Conservation (phyloP, 495 filamentous ascomycete species). For the Parathielavia hyrcaniae region DNA sequence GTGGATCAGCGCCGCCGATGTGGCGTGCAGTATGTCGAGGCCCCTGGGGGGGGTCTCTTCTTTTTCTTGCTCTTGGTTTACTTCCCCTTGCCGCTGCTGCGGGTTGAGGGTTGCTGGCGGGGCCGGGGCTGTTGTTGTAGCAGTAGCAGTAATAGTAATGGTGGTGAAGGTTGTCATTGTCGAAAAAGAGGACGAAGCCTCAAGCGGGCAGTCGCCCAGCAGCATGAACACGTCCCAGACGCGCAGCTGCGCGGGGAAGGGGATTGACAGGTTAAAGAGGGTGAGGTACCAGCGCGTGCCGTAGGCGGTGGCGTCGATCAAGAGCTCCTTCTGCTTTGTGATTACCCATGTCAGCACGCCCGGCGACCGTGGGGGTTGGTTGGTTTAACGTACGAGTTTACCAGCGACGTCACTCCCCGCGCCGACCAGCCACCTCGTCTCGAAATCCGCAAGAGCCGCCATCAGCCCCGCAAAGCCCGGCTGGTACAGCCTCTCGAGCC, state of each 20-base stretch:
- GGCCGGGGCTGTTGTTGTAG: neutral
- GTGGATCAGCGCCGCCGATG: slow-evolving; percentile 84
- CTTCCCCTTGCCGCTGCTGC: neutral
- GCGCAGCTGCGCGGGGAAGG: slow-evolving; percentile 92
- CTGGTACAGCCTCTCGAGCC: slow-evolving; percentile 76
- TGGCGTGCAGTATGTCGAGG: slow-evolving; percentile 86
- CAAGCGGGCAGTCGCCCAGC: slow-evolving; percentile 61
- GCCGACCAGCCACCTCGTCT: slow-evolving; percentile 71
- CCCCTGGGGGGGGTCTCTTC: slow-evolving; percentile 38
- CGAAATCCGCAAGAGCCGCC: slow-evolving; percentile 80
- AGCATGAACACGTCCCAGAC: slow-evolving; percentile 99
- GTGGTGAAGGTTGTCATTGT: slow-evolving; percentile 19
- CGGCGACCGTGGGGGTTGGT: neutral
- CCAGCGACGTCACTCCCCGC: slow-evolving; percentile 63
- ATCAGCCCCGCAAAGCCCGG: slow-evolving; percentile 83
- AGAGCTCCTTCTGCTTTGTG: slow-evolving; percentile 58
- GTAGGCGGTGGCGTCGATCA: slow-evolving; percentile 82
- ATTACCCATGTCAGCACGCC: neutral
- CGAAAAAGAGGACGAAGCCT: neutral
- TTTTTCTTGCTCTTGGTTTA: neutral
- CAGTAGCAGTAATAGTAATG: neutral
- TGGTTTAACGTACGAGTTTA: slow-evolving; percentile 61
- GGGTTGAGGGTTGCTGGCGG: neutral
- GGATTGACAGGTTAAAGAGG: slow-evolving; percentile 94
- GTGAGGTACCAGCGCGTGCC: slow-evolving; percentile 97